Base-by-base conservation (phyloP, 179 eudicot species). In the Gypsophila paniculata region DNA sequence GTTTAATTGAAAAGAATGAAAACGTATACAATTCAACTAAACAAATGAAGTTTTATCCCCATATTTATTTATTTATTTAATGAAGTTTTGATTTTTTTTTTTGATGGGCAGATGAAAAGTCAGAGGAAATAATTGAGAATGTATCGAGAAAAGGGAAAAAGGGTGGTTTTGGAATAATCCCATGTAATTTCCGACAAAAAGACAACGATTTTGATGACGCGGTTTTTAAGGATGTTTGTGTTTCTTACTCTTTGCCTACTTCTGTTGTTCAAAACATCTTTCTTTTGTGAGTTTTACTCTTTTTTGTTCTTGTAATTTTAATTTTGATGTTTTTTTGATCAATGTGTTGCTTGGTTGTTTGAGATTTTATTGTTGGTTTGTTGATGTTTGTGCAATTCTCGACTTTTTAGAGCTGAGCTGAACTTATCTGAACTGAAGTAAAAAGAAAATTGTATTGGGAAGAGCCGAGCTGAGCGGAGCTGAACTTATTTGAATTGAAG, bases 151-250 rank as follows among this genome's bases (percentile, higher is more conserved):
- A 84, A 80, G 72, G 87, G 18, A 83, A 76, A 19, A 76, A 59
- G 12, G 91, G 93, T 8, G 91, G 93, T 6, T 91, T 86, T 68
- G 73, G 86, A 75, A 83, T 91, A 83, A 88, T 91, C 79, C 91
- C 90, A 7, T 91, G 67, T 75, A 77, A 76, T 54, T 68, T 74
- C 18, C 75, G 71, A 23, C 76, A 65, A 70, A 81, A 14, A 48
- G 26, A 39, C 57, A 77, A 11, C 61, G 72, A 76, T 48, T 64
- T 58, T 46, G 68, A 61, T 12, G 34, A 29, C 34, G 65, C 36
- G 15, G 61, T 52, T 73, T 77, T 58, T 5, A 77, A 65, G 52
- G 86, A 86, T 84, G 83, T 81, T 63, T 83, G 86, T 64, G 54
- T 85, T 59, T 82, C 85, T 77, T 90, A 89, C 76, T 55, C 85